phyloP scores from a whole-genome alignment of 2,329 filamentous ascomycete species.

The Colletotrichum neosansevieriae region DNA sequence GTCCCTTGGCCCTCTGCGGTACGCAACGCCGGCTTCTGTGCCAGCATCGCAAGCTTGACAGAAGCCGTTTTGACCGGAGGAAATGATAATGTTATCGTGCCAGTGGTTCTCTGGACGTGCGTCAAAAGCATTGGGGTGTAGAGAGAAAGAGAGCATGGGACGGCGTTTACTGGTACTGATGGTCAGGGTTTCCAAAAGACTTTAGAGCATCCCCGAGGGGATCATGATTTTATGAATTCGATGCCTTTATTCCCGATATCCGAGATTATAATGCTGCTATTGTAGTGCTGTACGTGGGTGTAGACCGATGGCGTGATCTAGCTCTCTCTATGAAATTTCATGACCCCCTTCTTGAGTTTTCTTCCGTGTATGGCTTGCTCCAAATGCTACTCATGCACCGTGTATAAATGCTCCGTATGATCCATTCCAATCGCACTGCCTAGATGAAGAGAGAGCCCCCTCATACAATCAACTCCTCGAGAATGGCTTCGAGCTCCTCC shows the following conservation, averaged over 20 bases:
- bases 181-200: slow-evolving; percentile 17
- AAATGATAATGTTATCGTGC: slow-evolving; percentile 98
- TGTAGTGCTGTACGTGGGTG: too few species aligned
- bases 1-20: slow-evolving; percentile 75
- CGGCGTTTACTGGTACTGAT: slow-evolving; percentile 23
- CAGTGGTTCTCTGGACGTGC: slow-evolving; percentile 91
- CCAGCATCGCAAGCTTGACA: slow-evolving; percentile 85
- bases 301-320: too few species aligned
- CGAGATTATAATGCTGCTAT: too few species aligned
- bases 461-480: slow-evolving; percentile 77
- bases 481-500: slow-evolving; percentile 88
- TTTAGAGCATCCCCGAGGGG: slow-evolving; percentile 23
- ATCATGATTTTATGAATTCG: slow-evolving; percentile 34
- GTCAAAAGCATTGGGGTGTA: slow-evolving; percentile 80
- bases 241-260: neutral
- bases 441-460: too few species aligned
- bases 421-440: neutral
- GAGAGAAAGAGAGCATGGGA: slow-evolving; percentile 8
- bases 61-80: slow-evolving; percentile 96
- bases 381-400: neutral
- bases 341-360: neutral
- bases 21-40: slow-evolving; percentile 79
- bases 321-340: too few species aligned
- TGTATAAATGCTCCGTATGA: neutral
- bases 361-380: neutral